Evolutionary conservation across 148 eudicot species (phyloP).

Genomic region (Oxyria digyna): DNA sequence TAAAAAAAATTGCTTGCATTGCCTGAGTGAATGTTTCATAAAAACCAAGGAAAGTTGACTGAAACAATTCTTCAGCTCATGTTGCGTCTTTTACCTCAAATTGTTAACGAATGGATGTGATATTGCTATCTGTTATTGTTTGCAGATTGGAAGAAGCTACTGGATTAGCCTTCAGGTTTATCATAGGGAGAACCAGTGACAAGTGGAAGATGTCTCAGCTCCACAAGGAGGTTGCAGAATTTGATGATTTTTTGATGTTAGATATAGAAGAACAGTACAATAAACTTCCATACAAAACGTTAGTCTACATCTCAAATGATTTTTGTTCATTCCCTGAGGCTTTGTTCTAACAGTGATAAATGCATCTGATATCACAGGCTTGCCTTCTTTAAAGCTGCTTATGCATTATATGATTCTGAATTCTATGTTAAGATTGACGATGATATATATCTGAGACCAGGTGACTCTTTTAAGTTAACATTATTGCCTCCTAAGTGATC

Average conservation of each 20-base stretch:
- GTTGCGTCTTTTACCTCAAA: background rate
- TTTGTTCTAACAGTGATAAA: constrained; percentile 2
- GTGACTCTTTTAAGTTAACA: constrained; percentile 17
- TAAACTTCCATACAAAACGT: constrained; percentile 99
- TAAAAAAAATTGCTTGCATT: background rate
- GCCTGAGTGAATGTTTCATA: background rate
- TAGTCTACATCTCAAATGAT: constrained; percentile 19
- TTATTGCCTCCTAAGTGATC: background rate
- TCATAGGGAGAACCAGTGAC: constrained; percentile 75
- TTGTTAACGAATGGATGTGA: background rate
- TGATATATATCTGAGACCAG: constrained; percentile 89
- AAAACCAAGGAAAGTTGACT: background rate
- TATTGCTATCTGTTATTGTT: background rate
- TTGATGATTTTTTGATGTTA: constrained; percentile 73
- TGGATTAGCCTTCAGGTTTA: constrained; percentile 87
- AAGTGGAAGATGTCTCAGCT: constrained; percentile 69
- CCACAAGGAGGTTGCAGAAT: constrained; percentile 58
- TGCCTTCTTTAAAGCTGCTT: constrained; percentile 89
- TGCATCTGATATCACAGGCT: constrained; percentile 35
- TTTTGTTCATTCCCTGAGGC: background rate
- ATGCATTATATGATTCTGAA: constrained; percentile 72
- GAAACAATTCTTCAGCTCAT: background rate
- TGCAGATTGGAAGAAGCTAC: constrained; percentile 94
- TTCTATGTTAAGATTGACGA: constrained; percentile 94
- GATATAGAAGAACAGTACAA: constrained; percentile 91